Evolutionary conservation across 495 filamentous ascomycete species (phyloP), one percentile per base, ranked within the genome.

Genomic region (Terfezia claveryi): DNA sequence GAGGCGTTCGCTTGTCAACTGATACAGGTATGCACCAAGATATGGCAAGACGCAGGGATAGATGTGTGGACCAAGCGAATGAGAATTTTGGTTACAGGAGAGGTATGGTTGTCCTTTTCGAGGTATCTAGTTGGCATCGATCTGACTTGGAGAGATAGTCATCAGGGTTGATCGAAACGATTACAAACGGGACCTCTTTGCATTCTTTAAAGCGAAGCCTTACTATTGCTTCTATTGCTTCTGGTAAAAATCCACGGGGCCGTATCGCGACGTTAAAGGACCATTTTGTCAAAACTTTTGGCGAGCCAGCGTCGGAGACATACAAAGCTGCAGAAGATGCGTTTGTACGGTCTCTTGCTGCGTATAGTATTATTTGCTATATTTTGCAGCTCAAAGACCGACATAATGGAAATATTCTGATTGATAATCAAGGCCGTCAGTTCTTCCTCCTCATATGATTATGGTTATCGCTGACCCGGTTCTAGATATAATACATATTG

Each of bases 21-120:
- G 14, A 86, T 86, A 61, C 71, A 74, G 49, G 77, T 85, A 37
- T 85, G 81, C 64, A 71, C 78, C 61, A 83, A 78, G 69, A 82
- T 85, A 62, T 86, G 80, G 80, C 64, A 78, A 37, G 80, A 82
- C 50, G 76, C 81, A n/a, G 65, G 67, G 17, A 76, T 82, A 27
- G 75, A 76, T n/a, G 82, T 85, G 23, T 86, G 82, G 82, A 76
- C 84, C 37, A 85, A 86, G 66, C 72, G 76, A 23, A 85, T 86
- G 82, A 75, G 81, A 46, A 86, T 86, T 44, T 69, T 86, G 56
- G 82, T 85, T 46, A 85, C 82, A 27, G 82, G 82, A 38, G 82
- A 85, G 64, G 64, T 66, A 56, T 41, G 63, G 4, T 62, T 36
- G 36, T 44, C 2, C 38, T 37, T 17, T 38, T 38, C 23, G 16